These are phyloP conservation scores for Cladophialophora bantiana DNA, from an alignment of 2,329 filamentous ascomycete species.

Conservation along the genomic window DNA sequence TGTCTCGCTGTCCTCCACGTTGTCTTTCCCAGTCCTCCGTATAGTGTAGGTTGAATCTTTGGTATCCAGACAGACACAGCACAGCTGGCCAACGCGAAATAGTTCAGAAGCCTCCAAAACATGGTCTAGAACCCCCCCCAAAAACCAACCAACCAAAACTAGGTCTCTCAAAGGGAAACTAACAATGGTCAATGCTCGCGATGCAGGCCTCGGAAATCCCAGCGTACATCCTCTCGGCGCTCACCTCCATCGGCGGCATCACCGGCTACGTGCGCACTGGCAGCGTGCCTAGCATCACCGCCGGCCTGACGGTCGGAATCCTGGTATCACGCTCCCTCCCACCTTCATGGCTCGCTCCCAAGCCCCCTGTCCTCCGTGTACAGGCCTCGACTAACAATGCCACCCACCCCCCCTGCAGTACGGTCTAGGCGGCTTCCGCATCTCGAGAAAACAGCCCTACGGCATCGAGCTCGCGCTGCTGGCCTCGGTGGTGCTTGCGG, in stretches of 20 bases:
- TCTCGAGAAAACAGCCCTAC: conserved; percentile 76
- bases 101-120: too few relatives aligned
- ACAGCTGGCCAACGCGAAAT: too few relatives aligned
- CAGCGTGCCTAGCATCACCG: conserved; percentile 84
- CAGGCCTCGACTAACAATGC: neutral
- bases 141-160: too few relatives aligned
- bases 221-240: conserved; percentile 77
- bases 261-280: conserved; percentile 85
- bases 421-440: conserved; percentile 79
- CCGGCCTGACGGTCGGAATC: conserved; percentile 81
- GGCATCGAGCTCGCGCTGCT: conserved; percentile 89
- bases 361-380: neutral
- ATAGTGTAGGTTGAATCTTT: neutral
- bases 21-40: too few relatives aligned
- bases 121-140: too few relatives aligned
- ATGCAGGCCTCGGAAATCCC: conserved; percentile 78
- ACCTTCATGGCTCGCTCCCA: too few relatives aligned
- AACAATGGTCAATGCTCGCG: neutral
- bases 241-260: conserved; percentile 86
- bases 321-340: conserved; percentile 52
- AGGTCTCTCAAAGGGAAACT: neutral
- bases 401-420: conserved; percentile 57
- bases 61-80: too few relatives aligned
- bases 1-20: too few relatives aligned
- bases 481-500: conserved; percentile 83